Conservation (phyloP, 2,329 filamentous ascomycete genomes). For the Ascochyta fabae region DNA sequence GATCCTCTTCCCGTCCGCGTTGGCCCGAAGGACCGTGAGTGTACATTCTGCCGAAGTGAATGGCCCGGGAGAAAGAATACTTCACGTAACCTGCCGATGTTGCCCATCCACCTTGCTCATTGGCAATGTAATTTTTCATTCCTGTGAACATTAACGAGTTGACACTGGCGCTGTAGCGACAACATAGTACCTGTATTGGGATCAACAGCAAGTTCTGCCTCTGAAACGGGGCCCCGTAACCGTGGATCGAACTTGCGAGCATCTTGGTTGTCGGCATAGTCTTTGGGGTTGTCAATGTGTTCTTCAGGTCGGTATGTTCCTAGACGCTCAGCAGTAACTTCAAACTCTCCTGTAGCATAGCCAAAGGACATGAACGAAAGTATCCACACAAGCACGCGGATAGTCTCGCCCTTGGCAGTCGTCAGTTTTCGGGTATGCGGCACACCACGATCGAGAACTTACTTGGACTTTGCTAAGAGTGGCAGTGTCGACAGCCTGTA, state of each 20-base stretch:
- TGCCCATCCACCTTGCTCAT: slow-evolving; percentile 84
- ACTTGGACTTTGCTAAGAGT: slow-evolving; percentile 59
- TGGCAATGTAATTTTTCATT: slow-evolving; percentile 99
- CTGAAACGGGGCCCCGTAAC: slow-evolving; percentile 75
- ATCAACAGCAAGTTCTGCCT: slow-evolving; percentile 55
- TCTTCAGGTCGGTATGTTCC: slow-evolving; percentile 59
- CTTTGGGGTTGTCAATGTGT: slow-evolving; percentile 53
- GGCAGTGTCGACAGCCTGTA: slow-evolving; percentile 61
- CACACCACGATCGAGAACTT: slow-evolving; percentile 17
- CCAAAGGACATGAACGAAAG: slow-evolving; percentile 64
- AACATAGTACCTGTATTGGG: slow-evolving; percentile 42
- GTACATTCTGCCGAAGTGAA: slow-evolving; percentile 57
- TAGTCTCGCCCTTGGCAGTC: slow-evolving; percentile 54
- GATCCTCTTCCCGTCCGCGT: slow-evolving; percentile 52
- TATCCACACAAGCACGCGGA: slow-evolving; percentile 62
- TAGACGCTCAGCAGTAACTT: slow-evolving; percentile 61
- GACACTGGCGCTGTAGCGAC: neutral
- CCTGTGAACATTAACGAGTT: slow-evolving; percentile 52
- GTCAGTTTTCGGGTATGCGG: slow-evolving; percentile 30
- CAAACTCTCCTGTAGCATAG: slow-evolving; percentile 63
- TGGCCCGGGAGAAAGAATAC: slow-evolving; percentile 56
- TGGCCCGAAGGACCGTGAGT: slow-evolving; percentile 52
- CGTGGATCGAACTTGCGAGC: slow-evolving; percentile 82
- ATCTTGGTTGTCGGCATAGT: slow-evolving; percentile 71
- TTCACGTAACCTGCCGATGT: slow-evolving; percentile 84